A percentile compares a stretch with the other conserved stretches of the same genome.
Conservation (phyloP, 192 early-diverging fungal species). For the Coemansia sp. region DNA sequence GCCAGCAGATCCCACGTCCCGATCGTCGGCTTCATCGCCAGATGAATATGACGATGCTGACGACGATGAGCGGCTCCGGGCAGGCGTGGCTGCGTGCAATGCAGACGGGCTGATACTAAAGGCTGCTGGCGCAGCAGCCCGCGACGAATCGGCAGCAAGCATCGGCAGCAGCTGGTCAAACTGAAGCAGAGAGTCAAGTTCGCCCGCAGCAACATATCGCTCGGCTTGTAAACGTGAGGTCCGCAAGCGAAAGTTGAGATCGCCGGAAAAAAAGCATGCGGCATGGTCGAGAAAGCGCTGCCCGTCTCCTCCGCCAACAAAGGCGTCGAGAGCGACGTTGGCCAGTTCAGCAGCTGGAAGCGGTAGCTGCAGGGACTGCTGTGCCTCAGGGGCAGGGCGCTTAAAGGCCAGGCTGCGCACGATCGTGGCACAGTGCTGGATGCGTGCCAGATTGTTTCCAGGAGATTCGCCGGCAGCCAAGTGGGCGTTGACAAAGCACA, state of each 20-base stretch:
- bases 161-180: conserved; percentile 63
- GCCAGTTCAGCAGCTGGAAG: conserved; percentile 64
- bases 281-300: conserved; percentile 77
- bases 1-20: conserved; percentile 53
- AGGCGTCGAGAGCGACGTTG: conserved; percentile 50
- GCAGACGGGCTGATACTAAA: conserved; percentile 7
- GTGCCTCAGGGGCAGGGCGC: conserved; percentile 15
- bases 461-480: conserved; percentile 85
- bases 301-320: conserved; percentile 82
- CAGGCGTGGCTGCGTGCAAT: background rate
- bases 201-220: conserved; percentile 53
- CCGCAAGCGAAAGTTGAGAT: conserved; percentile 92
- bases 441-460: conserved; percentile 78
- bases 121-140: background rate
- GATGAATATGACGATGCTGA: conserved; percentile 20
- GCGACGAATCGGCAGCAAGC: conserved; percentile 12
- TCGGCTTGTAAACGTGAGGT: conserved; percentile 65
- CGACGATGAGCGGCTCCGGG: conserved; percentile 27
- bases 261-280: conserved; percentile 77
- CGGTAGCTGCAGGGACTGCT: background rate
- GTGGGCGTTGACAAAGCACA: conserved; percentile 87
- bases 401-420: conserved; percentile 50
- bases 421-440: conserved; percentile 52
- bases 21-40: conserved; percentile 24
- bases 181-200: conserved; percentile 60